phyloP scores from a whole-genome alignment of 306 rosid genomes.

The Trifolium dubium region DNA sequence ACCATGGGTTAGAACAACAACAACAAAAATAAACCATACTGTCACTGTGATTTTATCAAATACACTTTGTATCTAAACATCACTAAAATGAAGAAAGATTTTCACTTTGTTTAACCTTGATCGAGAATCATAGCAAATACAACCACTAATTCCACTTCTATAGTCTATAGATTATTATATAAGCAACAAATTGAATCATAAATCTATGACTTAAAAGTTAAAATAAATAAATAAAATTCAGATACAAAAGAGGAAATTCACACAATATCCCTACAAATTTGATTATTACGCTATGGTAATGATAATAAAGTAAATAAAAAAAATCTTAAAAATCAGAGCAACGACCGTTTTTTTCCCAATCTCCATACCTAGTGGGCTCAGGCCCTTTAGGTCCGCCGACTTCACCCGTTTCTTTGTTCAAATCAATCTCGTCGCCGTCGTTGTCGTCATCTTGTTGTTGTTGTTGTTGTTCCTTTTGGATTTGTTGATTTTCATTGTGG shows the following conservation, averaged over 20 bases:
- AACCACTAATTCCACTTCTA: background rate
- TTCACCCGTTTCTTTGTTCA: constrained; percentile 66
- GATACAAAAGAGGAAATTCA: background rate
- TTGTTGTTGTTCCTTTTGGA: constrained; percentile 19
- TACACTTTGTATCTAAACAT: background rate
- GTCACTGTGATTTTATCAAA: background rate
- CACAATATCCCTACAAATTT: background rate
- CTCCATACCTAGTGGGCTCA: constrained; percentile 95
- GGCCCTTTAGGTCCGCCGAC: constrained; percentile 91
- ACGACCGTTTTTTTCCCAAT: constrained; percentile 93
- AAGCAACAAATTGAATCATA: background rate
- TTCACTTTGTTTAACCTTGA: background rate
- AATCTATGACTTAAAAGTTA: too few relatives aligned
- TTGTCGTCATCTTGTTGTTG: constrained; percentile 11
- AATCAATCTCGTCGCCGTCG: constrained; percentile 14
- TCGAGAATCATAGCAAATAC: background rate
- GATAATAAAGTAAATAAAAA: too few relatives aligned
- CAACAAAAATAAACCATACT: too few relatives aligned
- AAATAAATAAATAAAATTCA: too few relatives aligned
- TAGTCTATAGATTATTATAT: too few relatives aligned
- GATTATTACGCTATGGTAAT: background rate
- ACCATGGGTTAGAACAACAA: too few relatives aligned
- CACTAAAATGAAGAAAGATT: too few relatives aligned
- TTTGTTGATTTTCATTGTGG: background rate
- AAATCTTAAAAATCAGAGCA: constrained; percentile 59